phyloP scores from a whole-genome alignment of 306 rosid species.

The Gastrolobium villosum region DNA sequence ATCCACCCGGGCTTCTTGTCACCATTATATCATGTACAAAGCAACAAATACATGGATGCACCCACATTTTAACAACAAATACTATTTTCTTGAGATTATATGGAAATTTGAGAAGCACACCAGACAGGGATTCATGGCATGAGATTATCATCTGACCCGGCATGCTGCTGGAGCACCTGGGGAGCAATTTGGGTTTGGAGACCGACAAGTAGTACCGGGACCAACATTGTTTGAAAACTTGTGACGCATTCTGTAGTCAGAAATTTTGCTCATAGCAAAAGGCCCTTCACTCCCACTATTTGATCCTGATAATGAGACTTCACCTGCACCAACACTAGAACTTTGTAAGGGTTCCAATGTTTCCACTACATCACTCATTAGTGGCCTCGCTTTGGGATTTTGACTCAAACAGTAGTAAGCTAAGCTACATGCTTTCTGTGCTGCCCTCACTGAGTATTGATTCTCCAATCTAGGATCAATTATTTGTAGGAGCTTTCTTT shows the following conservation, averaged over 20 bases:
- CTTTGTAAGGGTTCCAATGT: conserved; percentile 96
- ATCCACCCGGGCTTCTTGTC: conserved; percentile 57
- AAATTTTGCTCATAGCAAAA: conserved; percentile 72
- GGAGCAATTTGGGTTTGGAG: conserved; percentile 90
- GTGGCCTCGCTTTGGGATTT: conserved; percentile 99
- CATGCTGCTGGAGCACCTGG: conserved; percentile 85
- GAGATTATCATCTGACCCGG: conserved; percentile 82
- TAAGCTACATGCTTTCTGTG: conserved; percentile 99
- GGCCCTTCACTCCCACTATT: conserved; percentile 59
- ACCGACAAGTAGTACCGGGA: conserved; percentile 82
- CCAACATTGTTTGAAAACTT: conserved; percentile 83
- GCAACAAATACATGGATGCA: conserved; percentile 54
- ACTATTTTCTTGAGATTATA: conserved; percentile 50
- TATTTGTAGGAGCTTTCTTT: conserved; percentile 95
- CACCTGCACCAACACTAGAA: conserved; percentile 65
- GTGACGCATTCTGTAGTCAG: conserved; percentile 76
- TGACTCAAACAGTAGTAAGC: conserved; percentile 99
- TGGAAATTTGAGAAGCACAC: conserved; percentile 48
- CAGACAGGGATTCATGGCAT: conserved; percentile 47
- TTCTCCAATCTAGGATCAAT: conserved; percentile 94
- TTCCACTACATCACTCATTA: conserved; percentile 99
- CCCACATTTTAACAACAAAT: conserved; percentile 54
- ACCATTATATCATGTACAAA: conserved; percentile 62
- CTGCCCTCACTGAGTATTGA: conserved; percentile 94
- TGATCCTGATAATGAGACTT: conserved; percentile 69